phyloP scores from a whole-genome alignment of 2,329 filamentous ascomycete species.

The Exophiala viscosa region DNA sequence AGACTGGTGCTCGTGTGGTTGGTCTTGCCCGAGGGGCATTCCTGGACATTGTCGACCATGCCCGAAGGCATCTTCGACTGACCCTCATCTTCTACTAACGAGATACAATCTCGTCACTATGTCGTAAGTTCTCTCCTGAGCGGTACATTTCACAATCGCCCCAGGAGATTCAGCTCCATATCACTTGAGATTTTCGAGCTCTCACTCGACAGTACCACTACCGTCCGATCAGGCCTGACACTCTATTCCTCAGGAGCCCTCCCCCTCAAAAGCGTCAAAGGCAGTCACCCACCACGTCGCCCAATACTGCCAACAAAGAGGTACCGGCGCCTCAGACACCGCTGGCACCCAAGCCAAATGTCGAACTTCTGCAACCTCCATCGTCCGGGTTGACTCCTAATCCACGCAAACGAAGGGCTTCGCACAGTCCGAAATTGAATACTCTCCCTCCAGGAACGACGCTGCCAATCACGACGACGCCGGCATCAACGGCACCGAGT shows the following conservation, averaged over 20 bases:
- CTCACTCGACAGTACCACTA: background rate
- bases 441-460: constrained; percentile 23
- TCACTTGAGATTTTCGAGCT: background rate
- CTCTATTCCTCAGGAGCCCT: constrained; percentile 11
- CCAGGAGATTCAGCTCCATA: background rate
- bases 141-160: constrained; percentile 18
- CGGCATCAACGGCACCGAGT: constrained; percentile 3
- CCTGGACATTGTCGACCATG: constrained; percentile 20
- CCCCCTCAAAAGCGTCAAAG: constrained; percentile 22
- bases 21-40: constrained; percentile 16
- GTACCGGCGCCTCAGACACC: constrained; percentile 14
- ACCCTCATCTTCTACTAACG: constrained; percentile 17
- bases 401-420: constrained; percentile 45
- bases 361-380: constrained; percentile 19
- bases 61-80: constrained; percentile 20
- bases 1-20: constrained; percentile 13
- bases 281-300: constrained; percentile 15
- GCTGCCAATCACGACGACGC: constrained; percentile 1
- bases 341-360: constrained; percentile 22
- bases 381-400: constrained; percentile 25
- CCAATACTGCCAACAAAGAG: constrained; percentile 13
- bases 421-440: constrained; percentile 30
- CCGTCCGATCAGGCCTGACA: constrained; percentile 4
- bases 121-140: constrained; percentile 23
- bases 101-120: constrained; percentile 22